Base-by-base conservation (phyloP, 352 stramenopile species). In the Plasmopara muralis region DNA sequence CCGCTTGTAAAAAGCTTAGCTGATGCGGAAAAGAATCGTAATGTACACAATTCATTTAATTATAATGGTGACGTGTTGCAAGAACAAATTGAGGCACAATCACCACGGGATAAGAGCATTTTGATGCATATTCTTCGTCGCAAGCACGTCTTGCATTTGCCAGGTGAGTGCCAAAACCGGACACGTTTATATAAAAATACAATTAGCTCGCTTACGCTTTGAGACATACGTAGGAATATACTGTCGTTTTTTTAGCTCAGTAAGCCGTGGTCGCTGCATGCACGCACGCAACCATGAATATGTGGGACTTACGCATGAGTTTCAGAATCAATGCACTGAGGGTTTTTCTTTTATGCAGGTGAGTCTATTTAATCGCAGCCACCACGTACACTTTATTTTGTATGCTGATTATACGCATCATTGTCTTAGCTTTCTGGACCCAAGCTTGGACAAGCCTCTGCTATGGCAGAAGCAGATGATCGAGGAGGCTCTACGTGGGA, bases 101-200 rank as follows among this genome's bases (percentile, higher is more conserved):
- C 46, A 6, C 31, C 51, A 9, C 50, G 48, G 9, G 47, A 81
- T 7, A 72, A 57, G 50, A 71, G 48, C 8, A 53, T 85, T 18
- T 43, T 93, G 5, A 89, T 93, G 78, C 83, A 93, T 44, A 62
- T 93, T 34, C 71, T 93, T 48, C 64, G 83, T 40, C 78, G 83
- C 29, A 87, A 86, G 55, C 70, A 83, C 29, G 46, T 89, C 29
- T 63, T 93, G 5, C 80, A 91, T 40, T 53, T 86, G 9, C 71
- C 80, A 52, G 65, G 75, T 82, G 37, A 40, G 57, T 43, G 9
- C 14, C 20, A 25, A 25, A 25, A 46, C 2, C 12, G 30, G 6
- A 37, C 10, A 34, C 43, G 14, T 45, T 15, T 29, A 30, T 13
- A 13, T 30, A 31, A 25, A 25, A 25, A 25, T 25, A 9, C 9